Conservation (phyloP, 108 stramenopile species). For the Conticribra guillardii region DNA sequence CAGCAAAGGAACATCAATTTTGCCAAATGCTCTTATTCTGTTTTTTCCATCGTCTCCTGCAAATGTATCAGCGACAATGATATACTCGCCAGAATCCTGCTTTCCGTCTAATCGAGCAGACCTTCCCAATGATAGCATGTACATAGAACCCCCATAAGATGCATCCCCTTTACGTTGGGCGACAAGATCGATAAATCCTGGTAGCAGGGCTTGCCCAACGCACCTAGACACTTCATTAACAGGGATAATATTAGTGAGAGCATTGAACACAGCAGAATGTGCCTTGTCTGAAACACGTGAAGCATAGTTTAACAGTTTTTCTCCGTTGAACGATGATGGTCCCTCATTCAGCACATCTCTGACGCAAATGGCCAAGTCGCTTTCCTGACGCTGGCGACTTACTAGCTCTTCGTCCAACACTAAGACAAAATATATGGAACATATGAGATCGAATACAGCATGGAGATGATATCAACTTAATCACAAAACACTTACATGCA, state of each 20-base stretch:
- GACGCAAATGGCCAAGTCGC: constrained; percentile 37
- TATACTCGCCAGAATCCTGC: constrained; percentile 45
- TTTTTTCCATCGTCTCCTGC: constrained; percentile 70
- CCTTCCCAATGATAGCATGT: constrained; percentile 51
- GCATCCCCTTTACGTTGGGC: constrained; percentile 67
- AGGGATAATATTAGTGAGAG: constrained; percentile 16
- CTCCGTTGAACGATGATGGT: constrained; percentile 13
- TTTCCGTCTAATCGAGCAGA: constrained; percentile 45
- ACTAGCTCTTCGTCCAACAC: constrained; percentile 50
- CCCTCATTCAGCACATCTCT: constrained; percentile 31
- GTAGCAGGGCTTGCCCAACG: constrained; percentile 53
- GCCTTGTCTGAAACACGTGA: constrained; percentile 41
- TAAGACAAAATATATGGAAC: too few relatives aligned
- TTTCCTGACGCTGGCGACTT: constrained; percentile 1
- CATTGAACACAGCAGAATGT: constrained; percentile 29
- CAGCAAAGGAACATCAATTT: constrained; percentile 40
- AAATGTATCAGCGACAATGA: constrained; percentile 58
- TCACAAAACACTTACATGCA: too few relatives aligned
- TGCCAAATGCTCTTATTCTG: constrained; percentile 56
- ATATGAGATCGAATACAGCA: too few relatives aligned
- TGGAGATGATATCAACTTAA: too few relatives aligned
- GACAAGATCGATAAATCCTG: constrained; percentile 70
- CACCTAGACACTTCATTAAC: constrained; percentile 16
- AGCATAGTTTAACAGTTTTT: constrained; percentile 49
- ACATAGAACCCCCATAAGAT: constrained; percentile 61